Percentiles rank a stretch among this genome's conserved stretches.
Conservation (phyloP, 257 asterid species). For the Nicotiana benthamiana region DNA sequence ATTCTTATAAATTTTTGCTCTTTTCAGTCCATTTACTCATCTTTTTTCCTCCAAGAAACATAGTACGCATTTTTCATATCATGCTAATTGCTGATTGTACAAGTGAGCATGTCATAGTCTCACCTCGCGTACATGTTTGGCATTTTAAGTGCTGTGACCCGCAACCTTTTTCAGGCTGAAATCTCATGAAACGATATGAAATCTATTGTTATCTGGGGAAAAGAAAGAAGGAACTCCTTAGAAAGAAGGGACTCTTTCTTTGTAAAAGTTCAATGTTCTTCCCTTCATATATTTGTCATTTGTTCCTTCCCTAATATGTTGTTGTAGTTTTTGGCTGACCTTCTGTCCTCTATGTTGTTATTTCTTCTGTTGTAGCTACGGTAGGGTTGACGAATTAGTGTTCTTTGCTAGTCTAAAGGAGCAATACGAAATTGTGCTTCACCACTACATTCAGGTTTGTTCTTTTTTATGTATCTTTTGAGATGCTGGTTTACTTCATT, state of each 20-base stretch:
- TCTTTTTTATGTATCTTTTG: slow-evolving; percentile 17
- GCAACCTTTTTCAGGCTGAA: neutral
- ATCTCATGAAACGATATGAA: neutral
- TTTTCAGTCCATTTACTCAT: neutral
- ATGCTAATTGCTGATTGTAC: neutral
- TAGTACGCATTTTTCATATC: neutral
- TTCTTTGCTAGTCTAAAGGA: slow-evolving; percentile 95
- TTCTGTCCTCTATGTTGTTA: neutral
- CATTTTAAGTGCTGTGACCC: neutral
- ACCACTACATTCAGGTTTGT: slow-evolving; percentile 88
- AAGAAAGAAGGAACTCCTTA: neutral
- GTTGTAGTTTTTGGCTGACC: neutral
- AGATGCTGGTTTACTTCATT: neutral
- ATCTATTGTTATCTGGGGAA: neutral
- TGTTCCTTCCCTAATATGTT: neutral
- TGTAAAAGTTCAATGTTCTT: neutral
- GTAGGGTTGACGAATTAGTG: slow-evolving; percentile 94
- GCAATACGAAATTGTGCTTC: slow-evolving; percentile 87
- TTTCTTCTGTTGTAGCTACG: slow-evolving; percentile 53
- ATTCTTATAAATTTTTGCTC: neutral
- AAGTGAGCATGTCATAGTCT: neutral
- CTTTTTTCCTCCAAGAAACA: neutral
- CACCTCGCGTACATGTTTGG: neutral
- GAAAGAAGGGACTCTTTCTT: neutral
- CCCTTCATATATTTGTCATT: neutral